phyloP scores from a whole-genome alignment of 345 rosid species.

The Ceriops zippeliana region DNA sequence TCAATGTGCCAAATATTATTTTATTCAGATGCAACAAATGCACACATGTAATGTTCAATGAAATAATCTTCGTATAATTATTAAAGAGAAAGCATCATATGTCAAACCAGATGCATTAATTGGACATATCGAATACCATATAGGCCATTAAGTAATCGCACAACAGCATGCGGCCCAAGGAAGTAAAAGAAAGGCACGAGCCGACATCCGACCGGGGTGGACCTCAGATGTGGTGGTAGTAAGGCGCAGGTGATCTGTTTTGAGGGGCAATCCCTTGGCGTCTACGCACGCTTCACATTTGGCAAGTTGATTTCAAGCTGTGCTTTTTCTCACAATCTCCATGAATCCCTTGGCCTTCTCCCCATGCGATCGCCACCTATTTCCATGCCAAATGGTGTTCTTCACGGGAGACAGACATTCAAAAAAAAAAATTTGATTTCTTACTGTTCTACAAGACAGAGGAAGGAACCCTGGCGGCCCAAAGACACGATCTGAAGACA shows the following conservation, averaged over 20 bases:
- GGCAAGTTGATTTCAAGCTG: slow-evolving; percentile 26
- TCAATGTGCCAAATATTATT: too few relatives aligned
- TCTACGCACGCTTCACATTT: slow-evolving; percentile 34
- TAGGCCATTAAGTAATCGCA: not conserved
- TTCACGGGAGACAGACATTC: too few relatives aligned
- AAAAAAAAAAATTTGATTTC: too few relatives aligned
- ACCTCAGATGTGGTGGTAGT: slow-evolving; percentile 28
- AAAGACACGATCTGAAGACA: too few relatives aligned
- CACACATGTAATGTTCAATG: too few relatives aligned
- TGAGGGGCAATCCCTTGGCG: slow-evolving; percentile 36
- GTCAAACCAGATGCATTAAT: too few relatives aligned
- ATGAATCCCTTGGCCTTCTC: slow-evolving; percentile 29
- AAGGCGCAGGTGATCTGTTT: slow-evolving; percentile 37
- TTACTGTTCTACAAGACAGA: not conserved
- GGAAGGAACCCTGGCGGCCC: not conserved
- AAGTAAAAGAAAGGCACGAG: slow-evolving; percentile 19
- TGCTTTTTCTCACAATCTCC: slow-evolving; percentile 30
- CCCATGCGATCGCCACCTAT: slow-evolving; percentile 42
- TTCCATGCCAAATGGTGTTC: not conserved
- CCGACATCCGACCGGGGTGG: slow-evolving; percentile 25
- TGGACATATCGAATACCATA: too few relatives aligned
- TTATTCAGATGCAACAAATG: too few relatives aligned
- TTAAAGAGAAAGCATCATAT: too few relatives aligned
- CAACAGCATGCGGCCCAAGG: not conserved
- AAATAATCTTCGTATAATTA: too few relatives aligned